phyloP scores from a whole-genome alignment of 2,329 filamentous ascomycete genomes.

The Aspergillus viridinutans region DNA sequence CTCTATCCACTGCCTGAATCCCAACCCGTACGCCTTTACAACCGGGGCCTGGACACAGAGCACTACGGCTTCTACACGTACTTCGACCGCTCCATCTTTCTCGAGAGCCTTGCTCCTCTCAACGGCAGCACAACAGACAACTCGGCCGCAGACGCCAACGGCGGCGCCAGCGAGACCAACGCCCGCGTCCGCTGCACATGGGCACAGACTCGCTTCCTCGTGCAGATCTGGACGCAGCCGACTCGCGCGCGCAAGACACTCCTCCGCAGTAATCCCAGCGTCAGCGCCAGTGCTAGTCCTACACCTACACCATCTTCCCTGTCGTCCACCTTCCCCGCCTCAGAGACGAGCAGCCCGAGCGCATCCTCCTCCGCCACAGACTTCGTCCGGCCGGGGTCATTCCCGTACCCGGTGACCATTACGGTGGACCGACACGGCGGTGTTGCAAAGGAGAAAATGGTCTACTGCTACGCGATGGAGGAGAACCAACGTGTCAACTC shows the following conservation, averaged over 20 bases:
- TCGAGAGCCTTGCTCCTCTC: constrained; percentile 56
- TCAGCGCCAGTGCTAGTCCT: constrained; percentile 6
- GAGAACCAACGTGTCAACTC: constrained; percentile 44
- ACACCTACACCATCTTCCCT: constrained; percentile 10
- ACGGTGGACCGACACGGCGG: constrained; percentile 60
- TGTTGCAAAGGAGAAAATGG: constrained; percentile 48
- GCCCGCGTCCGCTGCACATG: constrained; percentile 54
- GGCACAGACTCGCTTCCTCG: constrained; percentile 57
- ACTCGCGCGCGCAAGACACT: constrained; percentile 27
- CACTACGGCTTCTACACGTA: constrained; percentile 95
- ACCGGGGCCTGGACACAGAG: constrained; percentile 73
- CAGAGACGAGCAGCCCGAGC: not conserved
- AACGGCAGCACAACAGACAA: constrained; percentile 39
- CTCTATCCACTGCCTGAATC: constrained; percentile 64
- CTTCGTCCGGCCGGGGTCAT: constrained; percentile 52
- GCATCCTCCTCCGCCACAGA: constrained; percentile 38
- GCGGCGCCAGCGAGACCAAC: constrained; percentile 45
- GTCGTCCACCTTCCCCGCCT: constrained; percentile 16
- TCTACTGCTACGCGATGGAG: constrained; percentile 59
- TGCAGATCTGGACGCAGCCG: constrained; percentile 60
- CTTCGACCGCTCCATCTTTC: constrained; percentile 81
- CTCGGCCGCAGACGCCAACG: constrained; percentile 45
- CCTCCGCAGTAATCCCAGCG: constrained; percentile 11
- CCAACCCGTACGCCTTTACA: constrained; percentile 80
- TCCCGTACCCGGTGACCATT: constrained; percentile 59